A percentile compares a stretch with the other conserved stretches of the same genome.
Conservation (phyloP, 2,329 filamentous ascomycete species). For the Penicillium sp. region DNA sequence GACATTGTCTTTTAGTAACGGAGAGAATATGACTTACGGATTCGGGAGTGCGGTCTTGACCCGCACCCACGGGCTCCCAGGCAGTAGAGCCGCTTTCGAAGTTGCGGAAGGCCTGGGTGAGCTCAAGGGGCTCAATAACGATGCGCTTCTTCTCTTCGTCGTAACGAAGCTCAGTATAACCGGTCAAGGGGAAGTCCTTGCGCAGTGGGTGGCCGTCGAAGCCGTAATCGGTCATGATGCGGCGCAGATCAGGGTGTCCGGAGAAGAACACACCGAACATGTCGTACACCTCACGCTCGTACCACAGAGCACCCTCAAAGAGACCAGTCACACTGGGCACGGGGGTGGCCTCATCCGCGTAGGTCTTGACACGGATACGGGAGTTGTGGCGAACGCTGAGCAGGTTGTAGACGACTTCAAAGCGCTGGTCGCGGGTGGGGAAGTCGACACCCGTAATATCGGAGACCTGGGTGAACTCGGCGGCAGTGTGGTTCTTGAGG, state of each 20-base stretch:
- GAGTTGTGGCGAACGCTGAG: constrained; percentile 95
- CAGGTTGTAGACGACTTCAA: constrained; percentile 97
- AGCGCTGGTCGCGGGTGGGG: constrained; percentile 90
- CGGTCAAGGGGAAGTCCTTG: constrained; percentile 97
- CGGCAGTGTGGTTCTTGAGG: constrained; percentile 95
- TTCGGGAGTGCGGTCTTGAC: constrained; percentile 77
- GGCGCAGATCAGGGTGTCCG: constrained; percentile 88
- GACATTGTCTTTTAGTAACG: neutral
- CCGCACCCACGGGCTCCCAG: constrained; percentile 70
- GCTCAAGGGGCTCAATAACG: constrained; percentile 93
- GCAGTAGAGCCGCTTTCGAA: constrained; percentile 83
- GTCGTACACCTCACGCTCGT: constrained; percentile 96
- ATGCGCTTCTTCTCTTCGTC: constrained; percentile 99
- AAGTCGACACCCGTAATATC: constrained; percentile 95
- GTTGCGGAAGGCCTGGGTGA: constrained; percentile 98
- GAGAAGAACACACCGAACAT: constrained; percentile 96
- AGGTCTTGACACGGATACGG: constrained; percentile 96
- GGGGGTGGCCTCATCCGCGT: constrained; percentile 91
- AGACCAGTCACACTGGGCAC: constrained; percentile 84
- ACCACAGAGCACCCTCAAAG: constrained; percentile 97
- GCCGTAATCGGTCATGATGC: constrained; percentile 99
- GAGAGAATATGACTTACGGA: constrained; percentile 47
- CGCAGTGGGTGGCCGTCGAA: constrained; percentile 96
- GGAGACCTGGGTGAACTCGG: constrained; percentile 91
- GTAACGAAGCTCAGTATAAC: constrained; percentile 96